Percentiles rank a stretch among this genome's conserved stretches.
Conservation (phyloP, 2,329 filamentous ascomycete genomes). For the Epichloe baconii region DNA sequence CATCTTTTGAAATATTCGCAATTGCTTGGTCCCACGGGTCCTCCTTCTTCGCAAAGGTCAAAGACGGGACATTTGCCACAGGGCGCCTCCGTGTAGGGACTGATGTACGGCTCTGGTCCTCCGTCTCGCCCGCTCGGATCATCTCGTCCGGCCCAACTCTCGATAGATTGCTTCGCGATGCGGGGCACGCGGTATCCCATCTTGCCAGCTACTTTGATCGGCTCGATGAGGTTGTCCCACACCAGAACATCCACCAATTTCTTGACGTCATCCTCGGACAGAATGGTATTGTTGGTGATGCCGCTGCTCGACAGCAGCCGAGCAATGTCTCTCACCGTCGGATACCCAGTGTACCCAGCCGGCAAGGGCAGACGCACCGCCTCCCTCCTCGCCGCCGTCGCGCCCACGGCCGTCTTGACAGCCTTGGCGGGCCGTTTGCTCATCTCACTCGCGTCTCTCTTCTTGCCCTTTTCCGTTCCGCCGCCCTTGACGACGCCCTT, state of each 20-base stretch:
- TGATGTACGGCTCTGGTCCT: conserved; percentile 36
- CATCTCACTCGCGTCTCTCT: conserved; percentile 34
- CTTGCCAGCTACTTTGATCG: conserved; percentile 35
- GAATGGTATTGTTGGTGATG: conserved; percentile 59
- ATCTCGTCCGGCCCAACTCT: conserved; percentile 27
- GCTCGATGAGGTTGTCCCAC: conserved; percentile 75
- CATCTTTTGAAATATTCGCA: conserved; percentile 88
- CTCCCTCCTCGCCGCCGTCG: conserved; percentile 17
- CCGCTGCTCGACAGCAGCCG: conserved; percentile 54
- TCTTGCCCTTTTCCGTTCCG: conserved; percentile 31
- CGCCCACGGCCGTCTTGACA: conserved; percentile 10
- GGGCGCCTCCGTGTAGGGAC: conserved; percentile 75
- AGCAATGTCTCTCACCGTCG: conserved; percentile 68
- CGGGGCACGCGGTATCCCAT: conserved; percentile 41
- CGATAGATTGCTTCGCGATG: conserved; percentile 30
- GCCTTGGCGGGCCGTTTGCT: conserved; percentile 18
- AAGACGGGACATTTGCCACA: conserved; percentile 91
- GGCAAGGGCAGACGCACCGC: conserved; percentile 37
- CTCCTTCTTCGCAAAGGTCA: conserved; percentile 79
- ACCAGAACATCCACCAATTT: conserved; percentile 80
- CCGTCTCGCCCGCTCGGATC: conserved; percentile 22
- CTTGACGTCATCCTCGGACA: conserved; percentile 64
- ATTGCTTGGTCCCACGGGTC: conserved; percentile 76
- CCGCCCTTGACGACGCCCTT: conserved; percentile 42
- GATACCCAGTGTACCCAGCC: conserved; percentile 63